Evolutionary conservation across 192 early-diverging fungal genomes (phyloP).

Genomic region (Linnemannia zychae): DNA sequence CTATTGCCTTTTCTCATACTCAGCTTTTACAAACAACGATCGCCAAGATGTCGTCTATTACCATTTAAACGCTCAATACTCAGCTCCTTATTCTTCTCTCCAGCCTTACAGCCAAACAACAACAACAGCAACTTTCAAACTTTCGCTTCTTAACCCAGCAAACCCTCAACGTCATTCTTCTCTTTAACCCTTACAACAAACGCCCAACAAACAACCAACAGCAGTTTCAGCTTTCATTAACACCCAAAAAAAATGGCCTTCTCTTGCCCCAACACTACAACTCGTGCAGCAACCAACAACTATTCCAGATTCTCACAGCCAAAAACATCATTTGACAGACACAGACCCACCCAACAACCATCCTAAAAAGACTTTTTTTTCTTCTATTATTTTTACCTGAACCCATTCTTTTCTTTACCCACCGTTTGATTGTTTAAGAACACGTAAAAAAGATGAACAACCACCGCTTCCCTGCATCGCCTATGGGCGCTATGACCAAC

Average conservation of each 20-base stretch:
- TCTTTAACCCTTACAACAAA: not conserved
- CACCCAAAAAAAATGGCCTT: slow-evolving; percentile 28
- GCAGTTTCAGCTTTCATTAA: not conserved
- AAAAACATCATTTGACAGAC: slow-evolving; percentile 52
- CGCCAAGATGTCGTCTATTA: slow-evolving; percentile 51
- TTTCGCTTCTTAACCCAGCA: no score
- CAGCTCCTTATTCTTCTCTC: slow-evolving; percentile 1
- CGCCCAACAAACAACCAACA: slow-evolving; percentile 10
- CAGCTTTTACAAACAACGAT: not conserved
- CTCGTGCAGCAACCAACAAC: slow-evolving; percentile 32
- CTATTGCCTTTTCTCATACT: slow-evolving; percentile 9
- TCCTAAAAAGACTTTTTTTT: slow-evolving; percentile 15
- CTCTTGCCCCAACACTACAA: slow-evolving; percentile 28
- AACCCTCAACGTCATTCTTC: not conserved
- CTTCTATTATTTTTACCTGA: not conserved
- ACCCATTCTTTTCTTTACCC: not conserved
- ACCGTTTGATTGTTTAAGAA: not conserved
- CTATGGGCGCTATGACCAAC: slow-evolving; percentile 41
- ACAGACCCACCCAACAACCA: slow-evolving; percentile 41
- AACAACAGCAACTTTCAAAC: not conserved
- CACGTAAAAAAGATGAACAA: slow-evolving; percentile 24
- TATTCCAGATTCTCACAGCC: slow-evolving; percentile 44
- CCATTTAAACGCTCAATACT: slow-evolving; percentile 34
- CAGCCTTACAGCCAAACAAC: not conserved
- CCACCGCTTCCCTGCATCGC: slow-evolving; percentile 11